Evolutionary conservation across 177 flowering plant genomes (phyloP).

Genomic region (Telopea speciosissima): DNA sequence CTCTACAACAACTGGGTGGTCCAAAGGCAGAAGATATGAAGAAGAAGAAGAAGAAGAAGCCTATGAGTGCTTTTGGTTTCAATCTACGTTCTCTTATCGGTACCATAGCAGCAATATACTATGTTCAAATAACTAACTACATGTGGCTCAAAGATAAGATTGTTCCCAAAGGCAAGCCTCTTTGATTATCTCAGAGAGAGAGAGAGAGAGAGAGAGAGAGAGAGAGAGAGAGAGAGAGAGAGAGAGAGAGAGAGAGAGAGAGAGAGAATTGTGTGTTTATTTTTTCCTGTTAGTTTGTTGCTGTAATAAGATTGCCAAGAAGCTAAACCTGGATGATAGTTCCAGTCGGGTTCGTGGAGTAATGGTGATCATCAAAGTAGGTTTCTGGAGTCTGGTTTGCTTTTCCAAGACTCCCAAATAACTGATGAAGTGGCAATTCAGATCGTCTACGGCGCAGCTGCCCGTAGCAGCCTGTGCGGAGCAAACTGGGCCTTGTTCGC

Average conservation of each 20-base stretch:
- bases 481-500: too few species aligned
- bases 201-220: background rate
- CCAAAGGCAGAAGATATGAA: conserved; percentile 64
- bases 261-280: too few species aligned
- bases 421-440: too few species aligned
- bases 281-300: too few species aligned
- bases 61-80: conserved; percentile 57
- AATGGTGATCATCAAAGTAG: too few species aligned
- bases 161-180: conserved; percentile 59
- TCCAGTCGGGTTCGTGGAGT: too few species aligned
- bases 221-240: background rate
- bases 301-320: too few species aligned
- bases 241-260: background rate
- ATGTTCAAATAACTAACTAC: conserved; percentile 69
- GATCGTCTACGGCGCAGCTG: too few species aligned
- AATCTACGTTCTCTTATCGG: conserved; percentile 54
- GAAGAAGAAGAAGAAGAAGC: conserved; percentile 50
- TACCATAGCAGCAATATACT: conserved; percentile 53
- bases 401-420: too few species aligned
- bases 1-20: conserved; percentile 62
- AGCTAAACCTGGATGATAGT: too few species aligned
- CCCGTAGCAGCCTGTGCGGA: too few species aligned
- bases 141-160: conserved; percentile 45
- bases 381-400: too few species aligned
- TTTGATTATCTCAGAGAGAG: conserved; percentile 21